Base-by-base conservation (phyloP, 192 early-diverging fungal genomes). In the Dissophora ornata region DNA sequence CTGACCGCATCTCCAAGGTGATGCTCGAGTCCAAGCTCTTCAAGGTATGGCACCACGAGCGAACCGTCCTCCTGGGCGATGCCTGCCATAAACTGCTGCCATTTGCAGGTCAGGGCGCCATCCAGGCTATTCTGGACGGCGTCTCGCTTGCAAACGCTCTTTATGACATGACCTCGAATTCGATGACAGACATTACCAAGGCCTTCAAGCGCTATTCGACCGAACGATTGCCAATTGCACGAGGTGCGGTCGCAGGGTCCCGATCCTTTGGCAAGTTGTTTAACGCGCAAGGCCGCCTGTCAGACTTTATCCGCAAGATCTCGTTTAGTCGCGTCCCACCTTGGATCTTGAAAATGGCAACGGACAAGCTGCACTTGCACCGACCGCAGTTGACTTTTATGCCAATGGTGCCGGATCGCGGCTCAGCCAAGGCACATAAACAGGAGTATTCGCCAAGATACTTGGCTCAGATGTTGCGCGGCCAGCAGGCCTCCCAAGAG, bases 21-120 rank as follows among this genome's bases (percentile, higher is more conserved):
- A 77, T 77, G 73, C 59, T 77, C 22, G 64, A 77, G 57, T 77
- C 73, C 41, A 77, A 77, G 59, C 9, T 69, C 13, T 61, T 71
- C 52, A 78, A 80, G 29, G 60, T 44, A 8, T 81, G 82, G 71
- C 46, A 65, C 61, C 60, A 79, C 30, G 70, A 65, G 9, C 74
- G 71, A 33, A 69, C 74, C 4, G 69, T 80, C 12, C 53, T 81
- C 38, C 26, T 77, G 12, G 80, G 81, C 7, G 80, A 75, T 41
- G 65, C 80, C 9, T 62, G 67, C 28, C 79, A 80, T 38, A 80
- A 80, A 30, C 29, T 80, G 5, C 36, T 77, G 24, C 73, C 73
- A 13, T 75, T 75, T 41, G 71, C 62, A 22, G 71, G 70, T 6
- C 73, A 77, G 52, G 73, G 73, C 1, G 73, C 64, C 5, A 57